Evolutionary conservation across 768 basidiomycete species (phyloP).

Genomic region (Psilocybe tampanensis): DNA sequence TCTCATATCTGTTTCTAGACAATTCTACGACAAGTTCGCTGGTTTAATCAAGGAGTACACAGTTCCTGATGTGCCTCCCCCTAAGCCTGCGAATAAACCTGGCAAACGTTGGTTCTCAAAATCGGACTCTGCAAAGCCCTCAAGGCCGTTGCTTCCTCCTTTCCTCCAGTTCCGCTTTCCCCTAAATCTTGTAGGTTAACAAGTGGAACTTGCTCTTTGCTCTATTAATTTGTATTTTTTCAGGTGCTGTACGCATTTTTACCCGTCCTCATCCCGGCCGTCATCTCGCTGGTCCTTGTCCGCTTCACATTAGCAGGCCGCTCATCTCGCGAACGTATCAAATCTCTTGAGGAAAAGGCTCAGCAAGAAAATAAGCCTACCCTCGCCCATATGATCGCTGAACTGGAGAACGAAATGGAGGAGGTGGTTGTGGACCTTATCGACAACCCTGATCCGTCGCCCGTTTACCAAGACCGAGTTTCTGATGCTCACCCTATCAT

Average conservation of each 20-base stretch:
- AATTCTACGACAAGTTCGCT: constrained; percentile 56
- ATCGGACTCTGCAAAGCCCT: constrained; percentile 37
- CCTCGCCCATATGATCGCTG: constrained; percentile 57
- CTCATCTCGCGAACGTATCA: constrained; percentile 66
- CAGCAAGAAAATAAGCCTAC: constrained; percentile 40
- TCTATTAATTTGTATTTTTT: constrained; percentile 3
- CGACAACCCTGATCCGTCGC: constrained; percentile 41
- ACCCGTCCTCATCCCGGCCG: constrained; percentile 66
- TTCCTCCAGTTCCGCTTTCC: constrained; percentile 63
- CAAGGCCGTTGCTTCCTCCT: constrained; percentile 57
- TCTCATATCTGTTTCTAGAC: constrained; percentile 36
- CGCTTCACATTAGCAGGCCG: constrained; percentile 60
- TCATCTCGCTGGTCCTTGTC: constrained; percentile 54
- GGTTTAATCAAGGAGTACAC: constrained; percentile 58
- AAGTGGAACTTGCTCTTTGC: neutral
- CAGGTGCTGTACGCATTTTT: constrained; percentile 57
- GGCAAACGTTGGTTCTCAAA: constrained; percentile 48
- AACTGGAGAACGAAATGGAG: constrained; percentile 65
- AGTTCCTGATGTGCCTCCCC: constrained; percentile 45
- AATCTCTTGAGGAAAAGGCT: constrained; percentile 58
- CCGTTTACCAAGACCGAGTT: constrained; percentile 18
- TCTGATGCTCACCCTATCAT: constrained; percentile 46
- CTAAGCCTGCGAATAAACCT: constrained; percentile 34
- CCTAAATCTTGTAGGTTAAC: constrained; percentile 61
- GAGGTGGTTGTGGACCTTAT: constrained; percentile 61